phyloP scores from a whole-genome alignment of 2,329 filamentous ascomycete species.

The Dissoconium aciculare region DNA sequence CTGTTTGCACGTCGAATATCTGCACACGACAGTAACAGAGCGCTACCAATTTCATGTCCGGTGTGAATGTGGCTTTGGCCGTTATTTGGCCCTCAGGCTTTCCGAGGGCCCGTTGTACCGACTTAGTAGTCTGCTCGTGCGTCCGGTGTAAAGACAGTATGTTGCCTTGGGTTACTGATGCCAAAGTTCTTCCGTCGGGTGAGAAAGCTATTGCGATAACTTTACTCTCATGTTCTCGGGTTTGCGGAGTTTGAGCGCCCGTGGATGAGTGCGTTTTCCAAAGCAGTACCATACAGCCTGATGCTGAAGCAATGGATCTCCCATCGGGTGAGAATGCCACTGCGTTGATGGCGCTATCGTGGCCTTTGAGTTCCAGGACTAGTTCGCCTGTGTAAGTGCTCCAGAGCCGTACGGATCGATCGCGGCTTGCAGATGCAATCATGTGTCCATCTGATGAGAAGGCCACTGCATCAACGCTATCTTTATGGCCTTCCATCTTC shows the following conservation, averaged over 20 bases:
- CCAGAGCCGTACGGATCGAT: slow-evolving; percentile 10
- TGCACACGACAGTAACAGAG: too few relatives aligned
- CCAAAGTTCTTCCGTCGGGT: too few relatives aligned
- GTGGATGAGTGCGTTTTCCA: slow-evolving; percentile 1
- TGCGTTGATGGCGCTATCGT: slow-evolving; percentile 7
- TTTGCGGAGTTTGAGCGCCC: slow-evolving; percentile 9
- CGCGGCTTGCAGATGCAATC: slow-evolving; percentile 1
- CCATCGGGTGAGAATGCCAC: slow-evolving; percentile 12
- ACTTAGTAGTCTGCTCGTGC: too few relatives aligned
- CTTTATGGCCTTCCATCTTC: slow-evolving; percentile 15
- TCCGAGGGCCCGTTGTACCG: too few relatives aligned
- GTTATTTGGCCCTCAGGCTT: too few relatives aligned
- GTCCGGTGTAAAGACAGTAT: background rate
- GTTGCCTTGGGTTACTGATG: background rate
- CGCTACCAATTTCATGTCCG: too few relatives aligned
- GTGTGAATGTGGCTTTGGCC: too few relatives aligned
- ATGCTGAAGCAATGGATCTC: too few relatives aligned
- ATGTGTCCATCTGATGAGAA: slow-evolving; percentile 4
- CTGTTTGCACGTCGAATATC: too few relatives aligned
- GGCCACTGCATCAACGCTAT: slow-evolving; percentile 5
- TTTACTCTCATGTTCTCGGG: slow-evolving; percentile 11
- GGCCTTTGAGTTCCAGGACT: slow-evolving; percentile 14
- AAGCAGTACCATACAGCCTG: background rate
- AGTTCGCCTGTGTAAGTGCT: slow-evolving; percentile 5
- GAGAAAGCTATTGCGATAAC: slow-evolving; percentile 11